These are phyloP conservation scores for Iris pallida DNA, from an alignment of 116 monocot genomes.

Conservation along the genomic window DNA sequence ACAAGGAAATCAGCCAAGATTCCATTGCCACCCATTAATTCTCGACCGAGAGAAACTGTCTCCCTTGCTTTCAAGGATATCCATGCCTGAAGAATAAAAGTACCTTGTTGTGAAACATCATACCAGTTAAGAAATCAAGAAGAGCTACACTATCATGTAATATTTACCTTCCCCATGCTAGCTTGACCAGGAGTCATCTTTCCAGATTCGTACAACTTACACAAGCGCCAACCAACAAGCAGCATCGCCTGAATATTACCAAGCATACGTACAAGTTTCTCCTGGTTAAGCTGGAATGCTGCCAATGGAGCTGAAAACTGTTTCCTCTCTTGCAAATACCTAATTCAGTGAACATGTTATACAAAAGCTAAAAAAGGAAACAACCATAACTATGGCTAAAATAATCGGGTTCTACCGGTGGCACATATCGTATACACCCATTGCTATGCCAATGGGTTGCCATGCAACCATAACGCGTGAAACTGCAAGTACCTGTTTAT, in stretches of 20 bases:
- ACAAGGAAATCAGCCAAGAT: slow-evolving; percentile 94
- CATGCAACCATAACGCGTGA: slow-evolving; percentile 95
- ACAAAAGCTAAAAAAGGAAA: not conserved
- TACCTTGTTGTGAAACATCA: not conserved
- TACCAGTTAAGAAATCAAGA: not conserved
- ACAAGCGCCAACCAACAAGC: slow-evolving; percentile 93
- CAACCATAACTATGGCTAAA: not conserved
- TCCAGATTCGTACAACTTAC: slow-evolving; percentile 89
- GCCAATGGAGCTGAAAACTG: slow-evolving; percentile 92
- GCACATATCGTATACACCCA: slow-evolving; percentile 96
- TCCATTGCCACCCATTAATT: slow-evolving; percentile 94
- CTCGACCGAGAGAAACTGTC: slow-evolving; percentile 85
- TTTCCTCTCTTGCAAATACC: slow-evolving; percentile 92
- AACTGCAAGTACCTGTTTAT: slow-evolving; percentile 70
- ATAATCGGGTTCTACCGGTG: slow-evolving; percentile 42
- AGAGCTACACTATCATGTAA: not conserved
- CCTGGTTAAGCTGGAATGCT: slow-evolving; percentile 86
- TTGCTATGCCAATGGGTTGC: slow-evolving; percentile 92
- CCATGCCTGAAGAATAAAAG: slow-evolving; percentile 58
- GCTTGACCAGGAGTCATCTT: slow-evolving; percentile 95
- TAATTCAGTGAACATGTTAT: slow-evolving; percentile 3
- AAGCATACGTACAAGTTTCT: slow-evolving; percentile 89
- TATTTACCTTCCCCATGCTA: slow-evolving; percentile 81
- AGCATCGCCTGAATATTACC: slow-evolving; percentile 97
- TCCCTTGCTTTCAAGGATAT: slow-evolving; percentile 80